These are phyloP conservation scores for Wallacemonas sp. DNA, from an alignment of 208 protist genomes.

Conservation along the genomic window DNA sequence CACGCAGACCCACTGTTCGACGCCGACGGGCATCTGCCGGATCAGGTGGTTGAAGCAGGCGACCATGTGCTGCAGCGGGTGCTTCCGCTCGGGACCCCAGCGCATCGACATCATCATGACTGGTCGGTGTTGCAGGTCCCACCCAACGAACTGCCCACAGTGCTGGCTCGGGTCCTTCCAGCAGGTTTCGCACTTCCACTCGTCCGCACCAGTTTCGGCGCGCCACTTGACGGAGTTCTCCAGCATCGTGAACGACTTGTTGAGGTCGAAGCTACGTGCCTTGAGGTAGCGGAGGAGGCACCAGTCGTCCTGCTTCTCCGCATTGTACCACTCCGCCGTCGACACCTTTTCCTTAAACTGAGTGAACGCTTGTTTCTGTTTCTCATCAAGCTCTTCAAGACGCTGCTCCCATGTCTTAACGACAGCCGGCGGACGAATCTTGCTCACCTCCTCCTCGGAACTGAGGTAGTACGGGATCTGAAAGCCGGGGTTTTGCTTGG, in stretches of 20 bases:
- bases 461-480: constrained; percentile 79
- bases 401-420: constrained; percentile 81
- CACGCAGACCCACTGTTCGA: constrained; percentile 83
- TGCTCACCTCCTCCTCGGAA: constrained; percentile 44
- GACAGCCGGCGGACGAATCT: constrained; percentile 64
- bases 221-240: constrained; percentile 70
- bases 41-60: constrained; percentile 67
- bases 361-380: constrained; percentile 30
- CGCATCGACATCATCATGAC: constrained; percentile 87
- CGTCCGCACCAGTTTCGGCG: constrained; percentile 48
- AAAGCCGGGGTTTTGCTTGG: constrained; percentile 70
- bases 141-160: constrained; percentile 81
- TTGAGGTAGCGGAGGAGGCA: constrained; percentile 65
- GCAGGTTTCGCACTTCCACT: constrained; percentile 57
- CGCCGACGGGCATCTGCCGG: constrained; percentile 74
- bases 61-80: constrained; percentile 72
- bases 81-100: constrained; percentile 72
- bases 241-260: constrained; percentile 68
- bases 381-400: constrained; percentile 38
- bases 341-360: constrained; percentile 43
- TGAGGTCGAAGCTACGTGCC: constrained; percentile 61
- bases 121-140: constrained; percentile 69
- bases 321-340: constrained; percentile 54
- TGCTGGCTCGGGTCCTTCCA: constrained; percentile 64
- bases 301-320: constrained; percentile 57